Conservation (phyloP, 768 basidiomycete species). For the Mycena vulgaris region DNA sequence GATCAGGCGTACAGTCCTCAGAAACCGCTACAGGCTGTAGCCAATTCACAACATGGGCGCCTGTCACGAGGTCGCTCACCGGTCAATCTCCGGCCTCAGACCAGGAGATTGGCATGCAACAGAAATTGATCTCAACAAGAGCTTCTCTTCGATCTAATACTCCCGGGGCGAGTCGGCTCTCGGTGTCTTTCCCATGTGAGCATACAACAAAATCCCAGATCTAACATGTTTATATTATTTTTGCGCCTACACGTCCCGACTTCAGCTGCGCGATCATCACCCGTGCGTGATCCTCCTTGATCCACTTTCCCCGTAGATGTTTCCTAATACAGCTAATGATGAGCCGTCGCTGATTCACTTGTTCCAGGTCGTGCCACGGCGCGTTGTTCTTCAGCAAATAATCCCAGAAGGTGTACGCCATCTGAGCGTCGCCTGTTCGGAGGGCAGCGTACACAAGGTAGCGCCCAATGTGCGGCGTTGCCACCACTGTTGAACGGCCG, state of each 20-base stretch:
- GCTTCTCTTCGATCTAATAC: slow-evolving; percentile 10
- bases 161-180: slow-evolving; percentile 15
- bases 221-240: not conserved
- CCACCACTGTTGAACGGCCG: slow-evolving; percentile 51
- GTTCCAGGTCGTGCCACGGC: slow-evolving; percentile 65
- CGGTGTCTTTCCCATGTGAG: slow-evolving; percentile 39
- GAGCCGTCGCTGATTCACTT: slow-evolving; percentile 56
- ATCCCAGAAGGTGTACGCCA: slow-evolving; percentile 77
- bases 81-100: slow-evolving; percentile 59
- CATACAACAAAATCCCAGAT: not conserved
- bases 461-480: slow-evolving; percentile 65
- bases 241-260: not conserved
- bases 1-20: slow-evolving; percentile 49
- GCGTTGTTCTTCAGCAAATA: slow-evolving; percentile 60
- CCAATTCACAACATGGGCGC: slow-evolving; percentile 47
- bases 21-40: slow-evolving; percentile 39
- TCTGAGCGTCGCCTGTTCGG: slow-evolving; percentile 59
- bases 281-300: slow-evolving; percentile 37
- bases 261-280: slow-evolving; percentile 52
- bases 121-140: slow-evolving; percentile 11
- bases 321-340: slow-evolving; percentile 55
- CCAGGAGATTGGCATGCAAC: slow-evolving; percentile 51
- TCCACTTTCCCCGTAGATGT: slow-evolving; percentile 34
- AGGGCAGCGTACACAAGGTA: slow-evolving; percentile 68
- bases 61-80: slow-evolving; percentile 60